phyloP scores from a whole-genome alignment of 257 asterid genomes.

The Echites panduratus region DNA sequence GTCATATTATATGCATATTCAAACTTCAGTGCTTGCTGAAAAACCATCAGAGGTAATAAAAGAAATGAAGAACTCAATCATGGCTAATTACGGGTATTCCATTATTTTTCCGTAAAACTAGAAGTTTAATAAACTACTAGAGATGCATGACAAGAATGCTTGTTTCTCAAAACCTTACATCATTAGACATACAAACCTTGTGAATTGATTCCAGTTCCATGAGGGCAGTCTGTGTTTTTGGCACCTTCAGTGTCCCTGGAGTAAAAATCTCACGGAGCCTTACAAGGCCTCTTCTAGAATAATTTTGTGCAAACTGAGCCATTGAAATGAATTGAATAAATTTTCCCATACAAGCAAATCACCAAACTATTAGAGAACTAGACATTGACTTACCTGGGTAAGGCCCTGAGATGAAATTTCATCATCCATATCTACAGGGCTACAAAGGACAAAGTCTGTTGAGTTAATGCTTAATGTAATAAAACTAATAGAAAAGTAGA shows the following conservation, averaged over 20 bases:
- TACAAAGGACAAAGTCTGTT: conserved; percentile 28
- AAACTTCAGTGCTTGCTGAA: not conserved
- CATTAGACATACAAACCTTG: conserved; percentile 48
- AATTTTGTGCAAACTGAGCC: conserved; percentile 74
- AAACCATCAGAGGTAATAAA: not conserved
- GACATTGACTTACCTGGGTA: conserved; percentile 50
- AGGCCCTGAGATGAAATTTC: conserved; percentile 90
- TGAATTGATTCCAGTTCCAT: conserved; percentile 97
- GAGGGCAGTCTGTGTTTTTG: conserved; percentile 63
- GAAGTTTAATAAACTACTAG: not conserved
- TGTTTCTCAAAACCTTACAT: not conserved
- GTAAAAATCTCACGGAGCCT: conserved; percentile 83
- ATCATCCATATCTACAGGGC: conserved; percentile 86
- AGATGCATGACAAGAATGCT: not conserved
- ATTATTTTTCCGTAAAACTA: not conserved
- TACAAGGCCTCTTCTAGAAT: conserved; percentile 55
- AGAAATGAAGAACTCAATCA: not conserved
- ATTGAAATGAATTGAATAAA: conserved; percentile 13
- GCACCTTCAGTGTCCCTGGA: conserved; percentile 74
- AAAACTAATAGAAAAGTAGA: too few relatives aligned
- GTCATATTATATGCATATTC: not conserved
- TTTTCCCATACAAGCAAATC: conserved; percentile 8
- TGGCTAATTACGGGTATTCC: too few relatives aligned
- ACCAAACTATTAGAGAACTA: conserved; percentile 8
- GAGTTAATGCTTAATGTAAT: conserved; percentile 6